Evolutionary conservation across 2,329 filamentous ascomycete genomes (phyloP).

Genomic region (Furcasterigmium furcatum): DNA sequence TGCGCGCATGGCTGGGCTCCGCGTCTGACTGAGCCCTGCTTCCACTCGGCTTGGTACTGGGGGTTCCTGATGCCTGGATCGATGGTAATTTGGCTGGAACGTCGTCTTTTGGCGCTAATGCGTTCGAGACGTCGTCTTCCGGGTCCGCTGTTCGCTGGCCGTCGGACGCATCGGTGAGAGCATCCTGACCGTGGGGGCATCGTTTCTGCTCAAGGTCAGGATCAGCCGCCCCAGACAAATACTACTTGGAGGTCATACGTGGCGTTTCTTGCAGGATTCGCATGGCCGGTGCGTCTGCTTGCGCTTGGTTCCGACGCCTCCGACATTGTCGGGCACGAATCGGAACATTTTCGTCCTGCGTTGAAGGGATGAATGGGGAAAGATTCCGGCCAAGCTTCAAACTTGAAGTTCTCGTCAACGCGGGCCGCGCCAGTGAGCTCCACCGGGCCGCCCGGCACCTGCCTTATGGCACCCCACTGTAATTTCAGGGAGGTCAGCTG

Average conservation of each 20-base stretch:
- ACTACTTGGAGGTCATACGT: constrained; percentile 6
- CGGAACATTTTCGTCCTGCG: no score
- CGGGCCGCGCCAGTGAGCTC: no score
- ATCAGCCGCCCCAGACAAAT: background rate
- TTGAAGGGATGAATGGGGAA: no score
- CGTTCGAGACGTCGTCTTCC: no score
- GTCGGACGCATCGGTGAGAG: background rate
- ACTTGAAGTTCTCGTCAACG: no score
- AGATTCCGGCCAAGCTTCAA: no score
- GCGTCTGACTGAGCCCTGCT: background rate
- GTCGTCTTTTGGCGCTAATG: background rate
- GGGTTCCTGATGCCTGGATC: background rate
- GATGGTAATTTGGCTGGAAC: background rate
- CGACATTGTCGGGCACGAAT: constrained; percentile 24
- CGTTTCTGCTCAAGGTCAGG: background rate
- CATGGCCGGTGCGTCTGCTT: constrained; percentile 10
- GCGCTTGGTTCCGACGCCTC: constrained; percentile 15
- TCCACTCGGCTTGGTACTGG: no score
- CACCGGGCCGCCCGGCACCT: no score
- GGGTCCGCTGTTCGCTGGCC: background rate
- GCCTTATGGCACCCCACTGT: no score
- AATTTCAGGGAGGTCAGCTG: no score
- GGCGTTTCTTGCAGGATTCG: constrained; percentile 12
- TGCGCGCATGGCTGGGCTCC: background rate
- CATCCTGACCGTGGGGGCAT: background rate